phyloP scores from a whole-genome alignment of 495 filamentous ascomycete species.

The Mycothermus thermophilus region DNA sequence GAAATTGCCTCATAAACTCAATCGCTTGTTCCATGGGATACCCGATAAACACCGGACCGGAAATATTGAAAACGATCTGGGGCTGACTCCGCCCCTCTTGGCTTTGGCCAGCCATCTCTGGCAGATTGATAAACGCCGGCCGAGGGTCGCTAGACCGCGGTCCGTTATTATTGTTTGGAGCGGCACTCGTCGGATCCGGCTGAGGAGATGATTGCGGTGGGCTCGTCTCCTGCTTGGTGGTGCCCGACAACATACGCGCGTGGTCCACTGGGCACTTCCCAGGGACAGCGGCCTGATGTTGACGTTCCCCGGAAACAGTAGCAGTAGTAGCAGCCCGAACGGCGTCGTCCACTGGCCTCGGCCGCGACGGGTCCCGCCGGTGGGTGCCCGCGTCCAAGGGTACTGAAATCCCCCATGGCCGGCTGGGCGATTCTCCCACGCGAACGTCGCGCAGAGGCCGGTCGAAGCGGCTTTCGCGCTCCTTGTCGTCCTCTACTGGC shows the following conservation, averaged over 20 bases:
- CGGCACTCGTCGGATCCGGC: too few species aligned
- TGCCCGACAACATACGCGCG: too few species aligned
- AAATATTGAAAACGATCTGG: constrained; percentile 55
- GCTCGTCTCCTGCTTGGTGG: too few species aligned
- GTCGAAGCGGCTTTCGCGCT: constrained; percentile 54
- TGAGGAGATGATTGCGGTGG: too few species aligned
- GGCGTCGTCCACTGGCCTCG: constrained; percentile 23
- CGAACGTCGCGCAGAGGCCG: constrained; percentile 68
- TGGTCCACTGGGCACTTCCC: constrained; percentile 37
- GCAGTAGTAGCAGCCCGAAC: constrained; percentile 8
- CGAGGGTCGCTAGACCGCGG: constrained; percentile 12
- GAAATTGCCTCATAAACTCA: constrained; percentile 48
- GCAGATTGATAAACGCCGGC: constrained; percentile 28
- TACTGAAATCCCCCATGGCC: constrained; percentile 81
- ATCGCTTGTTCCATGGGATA: constrained; percentile 71
- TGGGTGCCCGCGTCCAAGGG: constrained; percentile 19
- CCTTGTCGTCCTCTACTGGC: constrained; percentile 25
- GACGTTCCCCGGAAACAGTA: too few species aligned
- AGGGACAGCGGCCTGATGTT: constrained; percentile 11
- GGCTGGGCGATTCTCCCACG: constrained; percentile 76
- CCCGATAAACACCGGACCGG: constrained; percentile 79
- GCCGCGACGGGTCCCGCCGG: constrained; percentile 28
- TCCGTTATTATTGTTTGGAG: constrained; percentile 8
- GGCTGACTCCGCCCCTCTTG: constrained; percentile 21
- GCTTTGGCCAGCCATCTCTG: constrained; percentile 14